phyloP scores from a whole-genome alignment of 2,329 filamentous ascomycete genomes.

The Erysiphe pisi region DNA sequence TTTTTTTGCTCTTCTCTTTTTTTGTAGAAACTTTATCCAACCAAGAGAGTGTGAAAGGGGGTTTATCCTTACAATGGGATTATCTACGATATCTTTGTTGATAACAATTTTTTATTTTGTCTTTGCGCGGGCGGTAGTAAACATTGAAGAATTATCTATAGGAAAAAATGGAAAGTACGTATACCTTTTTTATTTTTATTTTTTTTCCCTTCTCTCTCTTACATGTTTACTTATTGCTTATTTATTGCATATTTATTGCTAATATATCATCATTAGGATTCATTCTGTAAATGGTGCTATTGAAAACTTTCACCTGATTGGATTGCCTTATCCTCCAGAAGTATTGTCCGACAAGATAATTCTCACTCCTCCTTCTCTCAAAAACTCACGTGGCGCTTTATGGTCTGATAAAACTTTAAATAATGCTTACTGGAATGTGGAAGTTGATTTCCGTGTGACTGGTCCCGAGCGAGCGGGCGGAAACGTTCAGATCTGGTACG shows the following conservation, averaged over 20 bases:
- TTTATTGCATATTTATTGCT: neutral
- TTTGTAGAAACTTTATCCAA: neutral
- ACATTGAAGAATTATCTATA: conserved; percentile 39
- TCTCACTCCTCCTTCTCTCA: conserved; percentile 77
- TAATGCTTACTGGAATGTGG: conserved; percentile 63
- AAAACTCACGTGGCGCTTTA: conserved; percentile 69
- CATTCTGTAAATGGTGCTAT: conserved; percentile 31
- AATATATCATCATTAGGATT: neutral
- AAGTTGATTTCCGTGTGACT: conserved; percentile 77
- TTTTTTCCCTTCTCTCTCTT: no score
- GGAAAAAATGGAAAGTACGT: conserved; percentile 35
- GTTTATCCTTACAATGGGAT: neutral
- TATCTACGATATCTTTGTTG: neutral
- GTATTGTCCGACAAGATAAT: conserved; percentile 81
- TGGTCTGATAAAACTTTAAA: conserved; percentile 61
- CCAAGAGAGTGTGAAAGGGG: neutral
- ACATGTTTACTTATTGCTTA: neutral
- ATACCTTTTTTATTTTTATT: no score
- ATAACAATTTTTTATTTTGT: neutral
- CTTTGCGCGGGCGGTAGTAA: neutral
- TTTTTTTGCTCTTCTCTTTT: no score
- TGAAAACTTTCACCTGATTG: conserved; percentile 35
- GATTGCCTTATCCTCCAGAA: conserved; percentile 46
- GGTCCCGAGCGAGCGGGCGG: conserved; percentile 77
- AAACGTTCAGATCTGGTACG: conserved; percentile 91